Evolutionary conservation across 768 basidiomycete genomes (phyloP), one percentile per base, ranked within the genome.

Genomic region (Leccinellum luteum): DNA sequence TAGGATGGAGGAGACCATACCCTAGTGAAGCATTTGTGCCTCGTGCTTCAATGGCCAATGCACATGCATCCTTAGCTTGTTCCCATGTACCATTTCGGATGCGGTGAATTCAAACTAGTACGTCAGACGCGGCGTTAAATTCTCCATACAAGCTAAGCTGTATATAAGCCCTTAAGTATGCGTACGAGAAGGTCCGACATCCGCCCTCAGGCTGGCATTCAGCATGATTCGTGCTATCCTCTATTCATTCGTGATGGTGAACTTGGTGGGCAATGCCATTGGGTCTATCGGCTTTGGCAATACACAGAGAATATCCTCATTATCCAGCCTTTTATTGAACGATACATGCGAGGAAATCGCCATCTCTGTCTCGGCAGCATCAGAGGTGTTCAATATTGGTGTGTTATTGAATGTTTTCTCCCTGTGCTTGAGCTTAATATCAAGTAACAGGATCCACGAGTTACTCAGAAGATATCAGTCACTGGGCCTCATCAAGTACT

Each of bases 401-500:
- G 3, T n/a, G 35, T 38, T 7, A 3, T n/a, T 9, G 10, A 6
- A 17, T 38, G 17, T 38, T 9, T 38, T 38, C 17, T 38, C 35
- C 2, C n/a, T n/a, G 3, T 38, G 17, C 17, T 38, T 38, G 35
- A 38, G 35, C 17, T n/a, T 38, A 38, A 17, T 38, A 3, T 17
- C 35, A n/a, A 17, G 9, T 15, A 3, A 35, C 15, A 38, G 35
- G 35, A n/a, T 38, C 35, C 17, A 38, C 35, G 35, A 38, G 8
- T n/a, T 38, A 38, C 35, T 17, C 17, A 38, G 1, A 38, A 12
- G 41, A 43, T 43, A 43, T 43, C 41, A 43, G 19, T 21, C 83
- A 86, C 57, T 86, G 80, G 81, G 78, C 81, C 0, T 67, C 68
- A 23, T 82, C 83, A 4, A 84, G 81, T 60, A 64, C 74, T 0